Evolutionary conservation across 331 rosid species (phyloP).

Genomic region (Malus hybrid): DNA sequence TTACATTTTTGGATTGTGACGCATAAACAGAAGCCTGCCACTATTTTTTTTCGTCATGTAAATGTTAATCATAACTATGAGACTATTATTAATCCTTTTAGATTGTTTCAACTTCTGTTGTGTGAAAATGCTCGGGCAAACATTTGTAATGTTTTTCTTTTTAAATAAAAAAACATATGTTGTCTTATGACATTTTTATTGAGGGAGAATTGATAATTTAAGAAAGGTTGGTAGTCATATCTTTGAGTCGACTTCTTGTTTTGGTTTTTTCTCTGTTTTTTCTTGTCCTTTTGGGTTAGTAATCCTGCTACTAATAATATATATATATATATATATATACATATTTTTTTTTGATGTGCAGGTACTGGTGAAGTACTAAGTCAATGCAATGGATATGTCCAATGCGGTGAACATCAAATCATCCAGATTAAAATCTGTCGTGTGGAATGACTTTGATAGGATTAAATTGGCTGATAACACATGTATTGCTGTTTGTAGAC

Average conservation of each 20-base stretch:
- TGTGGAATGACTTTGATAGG: conserved; percentile 98
- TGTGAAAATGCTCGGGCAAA: not conserved
- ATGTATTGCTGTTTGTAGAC: conserved; percentile 89
- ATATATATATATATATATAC: not conserved
- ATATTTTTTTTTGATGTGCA: conserved; percentile 1
- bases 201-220: not conserved
- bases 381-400: conserved; percentile 77
- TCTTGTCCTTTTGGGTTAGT: not conserved
- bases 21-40: not conserved
- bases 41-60: not conserved
- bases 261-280: not conserved
- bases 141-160: not conserved
- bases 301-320: not conserved
- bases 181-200: not conserved
- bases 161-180: not conserved
- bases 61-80: not conserved
- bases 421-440: conserved; percentile 86
- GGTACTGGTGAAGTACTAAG: conserved; percentile 31
- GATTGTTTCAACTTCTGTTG: not conserved
- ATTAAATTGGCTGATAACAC: conserved; percentile 78
- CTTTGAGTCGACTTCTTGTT: not conserved
- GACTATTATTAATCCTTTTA: not conserved
- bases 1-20: too few species aligned
- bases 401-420: conserved; percentile 85
- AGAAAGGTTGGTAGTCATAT: not conserved